A percentile compares a stretch with the other conserved stretches of the same genome.
These are phyloP conservation scores for Hemisphaericaspora subhashii DNA, from an alignment of 1,139 yeast genomes.

Conservation along the genomic window DNA sequence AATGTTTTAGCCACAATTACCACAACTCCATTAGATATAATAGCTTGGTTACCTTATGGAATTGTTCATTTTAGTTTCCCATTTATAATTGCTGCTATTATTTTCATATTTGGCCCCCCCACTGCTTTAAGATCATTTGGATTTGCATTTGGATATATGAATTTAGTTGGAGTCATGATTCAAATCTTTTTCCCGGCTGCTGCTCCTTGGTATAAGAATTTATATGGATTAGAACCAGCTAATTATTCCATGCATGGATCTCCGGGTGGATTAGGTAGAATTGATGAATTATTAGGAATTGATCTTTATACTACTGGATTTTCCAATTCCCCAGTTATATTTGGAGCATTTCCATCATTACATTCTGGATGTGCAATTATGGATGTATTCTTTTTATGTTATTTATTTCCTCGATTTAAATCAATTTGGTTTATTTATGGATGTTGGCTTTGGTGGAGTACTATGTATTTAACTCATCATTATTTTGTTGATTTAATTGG, in stretches of 20 bases:
- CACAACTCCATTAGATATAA: slow-evolving; percentile 65
- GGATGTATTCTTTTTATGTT: slow-evolving; percentile 84
- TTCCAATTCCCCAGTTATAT: slow-evolving; percentile 85
- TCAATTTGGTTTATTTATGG: slow-evolving; percentile 74
- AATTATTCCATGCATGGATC: slow-evolving; percentile 90
- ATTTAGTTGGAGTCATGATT: slow-evolving; percentile 74
- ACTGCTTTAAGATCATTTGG: slow-evolving; percentile 83
- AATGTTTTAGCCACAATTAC: slow-evolving; percentile 81
- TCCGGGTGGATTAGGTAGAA: slow-evolving; percentile 94
- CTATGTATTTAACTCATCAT: slow-evolving; percentile 96
- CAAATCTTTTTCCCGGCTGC: slow-evolving; percentile 92
- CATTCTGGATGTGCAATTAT: slow-evolving; percentile 93
- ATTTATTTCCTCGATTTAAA: slow-evolving; percentile 71
- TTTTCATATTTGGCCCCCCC: slow-evolving; percentile 92
- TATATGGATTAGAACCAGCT: slow-evolving; percentile 87
- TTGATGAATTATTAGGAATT: slow-evolving; percentile 76
- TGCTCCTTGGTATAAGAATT: slow-evolving; percentile 95
- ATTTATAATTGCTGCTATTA: slow-evolving; percentile 75
- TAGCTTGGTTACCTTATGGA: slow-evolving; percentile 98
- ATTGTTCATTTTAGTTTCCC: slow-evolving; percentile 88
- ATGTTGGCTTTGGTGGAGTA: slow-evolving; percentile 96
- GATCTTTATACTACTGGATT: slow-evolving; percentile 88
- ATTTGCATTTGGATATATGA: slow-evolving; percentile 97
- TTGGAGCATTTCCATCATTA: slow-evolving; percentile 97
- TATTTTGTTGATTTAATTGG: slow-evolving; percentile 90